Evolutionary conservation across 2,329 filamentous ascomycete species (phyloP).

Genomic region (Colletotrichum horii): DNA sequence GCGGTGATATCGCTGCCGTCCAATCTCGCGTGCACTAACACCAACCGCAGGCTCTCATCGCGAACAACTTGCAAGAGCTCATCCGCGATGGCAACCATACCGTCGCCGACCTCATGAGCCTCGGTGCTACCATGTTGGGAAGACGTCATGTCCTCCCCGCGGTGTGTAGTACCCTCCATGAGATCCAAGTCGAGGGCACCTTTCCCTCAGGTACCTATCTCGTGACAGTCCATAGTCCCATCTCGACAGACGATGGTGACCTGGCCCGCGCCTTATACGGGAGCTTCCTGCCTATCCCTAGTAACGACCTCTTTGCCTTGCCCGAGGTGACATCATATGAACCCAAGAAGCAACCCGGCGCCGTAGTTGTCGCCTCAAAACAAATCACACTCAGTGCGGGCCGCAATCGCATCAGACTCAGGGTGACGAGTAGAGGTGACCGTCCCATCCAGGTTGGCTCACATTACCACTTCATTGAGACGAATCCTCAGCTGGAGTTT

Average conservation of each 20-base stretch:
- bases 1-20: not conserved
- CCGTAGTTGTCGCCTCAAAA: slow-evolving; percentile 73
- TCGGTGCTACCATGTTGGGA: slow-evolving; percentile 91
- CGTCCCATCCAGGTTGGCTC: slow-evolving; percentile 91
- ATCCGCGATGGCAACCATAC: slow-evolving; percentile 95
- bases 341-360: slow-evolving; percentile 75
- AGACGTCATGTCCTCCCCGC: slow-evolving; percentile 88
- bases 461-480: slow-evolving; percentile 96
- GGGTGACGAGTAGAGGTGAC: slow-evolving; percentile 86
- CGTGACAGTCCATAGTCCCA: slow-evolving; percentile 91
- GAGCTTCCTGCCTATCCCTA: slow-evolving; percentile 84
- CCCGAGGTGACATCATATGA: slow-evolving; percentile 70
- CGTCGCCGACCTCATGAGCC: slow-evolving; percentile 90
- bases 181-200: slow-evolving; percentile 93
- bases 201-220: slow-evolving; percentile 91
- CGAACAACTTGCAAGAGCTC: slow-evolving; percentile 90
- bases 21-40: slow-evolving; percentile 9
- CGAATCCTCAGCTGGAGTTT: slow-evolving; percentile 89
- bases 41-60: slow-evolving; percentile 71
- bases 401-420: slow-evolving; percentile 73
- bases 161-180: slow-evolving; percentile 77
- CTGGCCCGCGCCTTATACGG: slow-evolving; percentile 88
- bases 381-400: slow-evolving; percentile 75
- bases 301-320: slow-evolving; percentile 69
- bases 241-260: slow-evolving; percentile 85